Base-by-base conservation (phyloP, 75 land plant genomes). In the Adiantum capillusveneris region DNA sequence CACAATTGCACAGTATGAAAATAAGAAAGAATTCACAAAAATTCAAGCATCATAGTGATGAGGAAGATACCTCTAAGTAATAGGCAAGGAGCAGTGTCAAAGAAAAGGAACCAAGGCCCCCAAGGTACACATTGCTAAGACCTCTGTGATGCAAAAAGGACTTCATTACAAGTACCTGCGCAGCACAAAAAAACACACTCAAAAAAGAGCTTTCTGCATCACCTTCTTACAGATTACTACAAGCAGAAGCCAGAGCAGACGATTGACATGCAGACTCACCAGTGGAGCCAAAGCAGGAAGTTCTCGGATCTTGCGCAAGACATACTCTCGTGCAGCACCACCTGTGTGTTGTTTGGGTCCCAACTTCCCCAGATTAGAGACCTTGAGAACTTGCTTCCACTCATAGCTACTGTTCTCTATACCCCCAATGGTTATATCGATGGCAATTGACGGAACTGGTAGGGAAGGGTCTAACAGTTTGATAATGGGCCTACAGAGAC, bases 101-200 rank as follows among this genome's bases (percentile, higher is more conserved):
- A 0, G 77, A 73, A 59, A 67, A 77, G 25, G 79, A 77, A 5
- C 71, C 71, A 2, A 77, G 77, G 6, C 77, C 77, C 42, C 79
- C 79, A 17, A 52, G 30, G 29, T 77, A 77, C 0, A 77, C 77
- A 34, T 73, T 66, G 29, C 67, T 77, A 6, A 77, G 56, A n/a
- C 71, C 71, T 58, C 55, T 66, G 22, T 57, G 63, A 29, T 73
- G 79, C 45, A 77, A 50, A 62, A 51, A 77, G 25, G 77, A 66
- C 53, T 77, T 77, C 59, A 77, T 30, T 19, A 77, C 46, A 20
- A 77, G 66, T 11, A 73, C 77, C 79, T 77, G 71, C 45, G 2
- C 43, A 41, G 14, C 14, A 41, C 14, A 41, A 41, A 41, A 41
- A 41, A 41, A 9, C 43, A 41, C n/a, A n/a, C n/a, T n/a, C 14